Conservation (phyloP, 1,284 basidiomycete genomes). For the Serendipita sp. region DNA sequence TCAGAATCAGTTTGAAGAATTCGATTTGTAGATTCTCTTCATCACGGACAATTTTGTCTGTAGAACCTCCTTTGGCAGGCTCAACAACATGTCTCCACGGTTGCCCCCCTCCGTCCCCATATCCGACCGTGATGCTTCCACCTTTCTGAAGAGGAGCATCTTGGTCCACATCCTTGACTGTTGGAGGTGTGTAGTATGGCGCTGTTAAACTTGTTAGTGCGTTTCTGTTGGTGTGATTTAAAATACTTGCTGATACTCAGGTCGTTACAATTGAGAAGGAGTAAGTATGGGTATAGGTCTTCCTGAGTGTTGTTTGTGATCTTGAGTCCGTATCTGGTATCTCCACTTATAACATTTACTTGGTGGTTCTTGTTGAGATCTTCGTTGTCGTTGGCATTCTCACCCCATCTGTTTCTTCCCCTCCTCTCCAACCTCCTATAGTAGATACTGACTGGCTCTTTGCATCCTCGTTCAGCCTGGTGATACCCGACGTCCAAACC, state of each 20-base stretch:
- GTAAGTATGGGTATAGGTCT: neutral
- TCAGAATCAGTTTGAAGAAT: slow-evolving; percentile 24
- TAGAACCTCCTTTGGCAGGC: neutral
- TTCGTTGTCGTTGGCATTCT: neutral
- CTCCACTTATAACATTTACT: neutral
- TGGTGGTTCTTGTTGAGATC: neutral
- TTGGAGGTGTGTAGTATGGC: neutral
- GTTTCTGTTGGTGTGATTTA: slow-evolving; percentile 16
- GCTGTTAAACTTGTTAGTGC: neutral
- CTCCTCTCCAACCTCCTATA: neutral
- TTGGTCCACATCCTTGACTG: neutral
- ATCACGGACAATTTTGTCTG: neutral
- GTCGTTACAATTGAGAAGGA: neutral
- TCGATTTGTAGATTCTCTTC: slow-evolving; percentile 20
- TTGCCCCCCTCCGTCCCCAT: slow-evolving; percentile 18
- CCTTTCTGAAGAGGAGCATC: slow-evolving; percentile 20
- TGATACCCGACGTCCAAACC: neutral
- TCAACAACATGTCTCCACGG: slow-evolving; percentile 21
- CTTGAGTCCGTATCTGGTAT: neutral
- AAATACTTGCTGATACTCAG: neutral
- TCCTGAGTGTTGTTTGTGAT: neutral
- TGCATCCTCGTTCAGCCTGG: neutral
- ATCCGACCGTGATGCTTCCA: slow-evolving; percentile 20
- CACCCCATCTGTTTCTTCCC: no score
- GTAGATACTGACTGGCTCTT: neutral